Conservation (phyloP, 768 basidiomycete species). For the Ramaria rubella region DNA sequence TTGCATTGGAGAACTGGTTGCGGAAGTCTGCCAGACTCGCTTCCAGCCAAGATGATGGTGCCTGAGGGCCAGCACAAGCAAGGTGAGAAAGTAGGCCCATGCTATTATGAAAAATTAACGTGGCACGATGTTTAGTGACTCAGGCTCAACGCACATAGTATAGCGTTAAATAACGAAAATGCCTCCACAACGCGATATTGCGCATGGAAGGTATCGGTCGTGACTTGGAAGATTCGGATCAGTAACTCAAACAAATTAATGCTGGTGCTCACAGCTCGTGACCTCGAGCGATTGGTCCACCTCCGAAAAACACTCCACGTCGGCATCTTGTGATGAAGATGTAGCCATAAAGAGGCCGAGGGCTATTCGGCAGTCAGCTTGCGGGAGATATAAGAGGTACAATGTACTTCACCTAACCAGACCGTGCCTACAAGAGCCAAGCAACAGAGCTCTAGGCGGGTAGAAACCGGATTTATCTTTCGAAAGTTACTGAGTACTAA, state of each 20-base stretch:
- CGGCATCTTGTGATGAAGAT: conserved; percentile 71
- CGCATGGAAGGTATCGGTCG: conserved; percentile 82
- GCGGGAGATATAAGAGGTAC: background rate
- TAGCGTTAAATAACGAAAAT: conserved; percentile 73
- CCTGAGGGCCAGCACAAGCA: conserved; percentile 38
- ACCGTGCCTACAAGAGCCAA: conserved; percentile 66
- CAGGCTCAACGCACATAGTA: conserved; percentile 46
- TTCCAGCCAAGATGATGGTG: conserved; percentile 38
- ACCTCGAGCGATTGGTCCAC: conserved; percentile 46
- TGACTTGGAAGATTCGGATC: conserved; percentile 40
- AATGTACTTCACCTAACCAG: conserved; percentile 58
- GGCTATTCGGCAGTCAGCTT: conserved; percentile 34
- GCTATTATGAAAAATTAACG: conserved; percentile 33
- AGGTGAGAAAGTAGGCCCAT: conserved; percentile 40
- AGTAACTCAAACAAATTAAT: background rate
- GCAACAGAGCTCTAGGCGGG: conserved; percentile 66
- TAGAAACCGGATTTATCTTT: conserved; percentile 71
- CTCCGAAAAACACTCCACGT: conserved; percentile 75
- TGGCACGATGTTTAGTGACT: conserved; percentile 23
- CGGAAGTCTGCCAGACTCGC: conserved; percentile 62
- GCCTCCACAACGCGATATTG: conserved; percentile 79
- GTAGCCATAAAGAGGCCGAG: conserved; percentile 66
- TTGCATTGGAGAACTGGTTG: conserved; percentile 40
- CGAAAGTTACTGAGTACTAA: conserved; percentile 58
- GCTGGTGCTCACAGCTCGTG: conserved; percentile 55